phyloP scores from a whole-genome alignment of 2,329 filamentous ascomycete species.

The Arthrobotrys sphaeroides region DNA sequence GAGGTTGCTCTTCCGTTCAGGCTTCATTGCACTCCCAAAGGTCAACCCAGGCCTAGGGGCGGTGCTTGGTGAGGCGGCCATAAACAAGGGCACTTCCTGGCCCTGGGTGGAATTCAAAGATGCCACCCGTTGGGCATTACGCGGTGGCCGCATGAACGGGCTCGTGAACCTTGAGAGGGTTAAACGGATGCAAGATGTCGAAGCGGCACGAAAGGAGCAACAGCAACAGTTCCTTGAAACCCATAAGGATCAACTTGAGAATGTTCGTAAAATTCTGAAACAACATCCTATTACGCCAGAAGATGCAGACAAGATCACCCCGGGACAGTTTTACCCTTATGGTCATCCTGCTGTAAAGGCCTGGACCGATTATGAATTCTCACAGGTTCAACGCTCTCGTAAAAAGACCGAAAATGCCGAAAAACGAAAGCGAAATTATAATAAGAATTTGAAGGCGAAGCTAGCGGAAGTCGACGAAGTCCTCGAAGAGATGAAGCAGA shows the following conservation, averaged over 20 bases:
- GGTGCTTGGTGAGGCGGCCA: neutral
- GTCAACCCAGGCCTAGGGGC: constrained; percentile 9
- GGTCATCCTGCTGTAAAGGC: neutral
- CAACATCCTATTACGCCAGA: constrained; percentile 6
- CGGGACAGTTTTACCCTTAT: constrained; percentile 23
- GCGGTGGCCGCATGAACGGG: constrained; percentile 33
- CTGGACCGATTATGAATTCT: constrained; percentile 3
- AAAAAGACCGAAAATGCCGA: neutral
- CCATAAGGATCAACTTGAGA: neutral
- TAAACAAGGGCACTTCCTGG: neutral
- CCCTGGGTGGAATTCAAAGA: neutral
- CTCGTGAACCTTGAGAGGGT: constrained; percentile 26
- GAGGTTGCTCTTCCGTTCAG: constrained; percentile 32
- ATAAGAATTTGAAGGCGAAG: constrained; percentile 1
- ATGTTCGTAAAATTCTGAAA: neutral
- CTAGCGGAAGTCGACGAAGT: neutral
- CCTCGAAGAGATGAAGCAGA: constrained; percentile 30
- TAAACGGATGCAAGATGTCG: neutral
- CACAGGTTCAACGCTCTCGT: neutral
- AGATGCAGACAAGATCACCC: neutral
- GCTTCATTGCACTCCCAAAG: constrained; percentile 24
- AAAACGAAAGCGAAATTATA: neutral
- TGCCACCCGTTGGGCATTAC: constrained; percentile 14
- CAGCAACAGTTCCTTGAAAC: constrained; percentile 15
- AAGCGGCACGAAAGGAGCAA: neutral